Evolutionary conservation across 352 stramenopile genomes (phyloP).

Genomic region (Pythium scleroteichum): DNA sequence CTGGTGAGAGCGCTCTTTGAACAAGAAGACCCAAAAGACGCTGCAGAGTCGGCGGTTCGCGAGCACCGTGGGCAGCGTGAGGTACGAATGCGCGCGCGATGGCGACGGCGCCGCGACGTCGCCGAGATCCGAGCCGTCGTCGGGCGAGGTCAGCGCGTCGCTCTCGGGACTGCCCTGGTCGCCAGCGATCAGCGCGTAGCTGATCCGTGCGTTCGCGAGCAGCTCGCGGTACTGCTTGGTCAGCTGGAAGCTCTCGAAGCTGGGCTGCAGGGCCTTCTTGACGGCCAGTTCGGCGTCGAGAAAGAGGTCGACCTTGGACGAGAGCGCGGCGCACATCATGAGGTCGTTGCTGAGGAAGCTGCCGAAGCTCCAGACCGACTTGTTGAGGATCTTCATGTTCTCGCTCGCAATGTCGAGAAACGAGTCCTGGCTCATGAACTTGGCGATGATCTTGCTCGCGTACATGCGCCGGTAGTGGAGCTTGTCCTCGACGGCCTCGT

Average conservation of each 20-base stretch:
- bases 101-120: slow-evolving; percentile 11
- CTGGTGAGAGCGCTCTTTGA: slow-evolving; percentile 82
- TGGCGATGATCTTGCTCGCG: slow-evolving; percentile 85
- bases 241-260: slow-evolving; percentile 58
- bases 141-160: slow-evolving; percentile 20
- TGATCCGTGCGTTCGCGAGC: slow-evolving; percentile 55
- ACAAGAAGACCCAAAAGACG: slow-evolving; percentile 87
- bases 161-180: slow-evolving; percentile 25
- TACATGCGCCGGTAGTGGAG: slow-evolving; percentile 58
- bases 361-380: slow-evolving; percentile 80
- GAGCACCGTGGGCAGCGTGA: slow-evolving; percentile 76
- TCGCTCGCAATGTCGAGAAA: slow-evolving; percentile 82
- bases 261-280: slow-evolving; percentile 69
- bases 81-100: slow-evolving; percentile 38
- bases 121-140: slow-evolving; percentile 19
- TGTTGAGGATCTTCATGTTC: slow-evolving; percentile 76
- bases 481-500: slow-evolving; percentile 26
- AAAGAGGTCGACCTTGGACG: slow-evolving; percentile 79
- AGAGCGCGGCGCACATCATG: slow-evolving; percentile 70
- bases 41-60: slow-evolving; percentile 78
- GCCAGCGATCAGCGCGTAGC: slow-evolving; percentile 40
- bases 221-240: slow-evolving; percentile 62
- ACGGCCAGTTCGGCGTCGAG: slow-evolving; percentile 73
- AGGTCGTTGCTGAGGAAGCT: slow-evolving; percentile 73
- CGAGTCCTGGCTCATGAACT: slow-evolving; percentile 84